phyloP scores from a whole-genome alignment of 179 eudicot species.

The Silene vulgaris region DNA sequence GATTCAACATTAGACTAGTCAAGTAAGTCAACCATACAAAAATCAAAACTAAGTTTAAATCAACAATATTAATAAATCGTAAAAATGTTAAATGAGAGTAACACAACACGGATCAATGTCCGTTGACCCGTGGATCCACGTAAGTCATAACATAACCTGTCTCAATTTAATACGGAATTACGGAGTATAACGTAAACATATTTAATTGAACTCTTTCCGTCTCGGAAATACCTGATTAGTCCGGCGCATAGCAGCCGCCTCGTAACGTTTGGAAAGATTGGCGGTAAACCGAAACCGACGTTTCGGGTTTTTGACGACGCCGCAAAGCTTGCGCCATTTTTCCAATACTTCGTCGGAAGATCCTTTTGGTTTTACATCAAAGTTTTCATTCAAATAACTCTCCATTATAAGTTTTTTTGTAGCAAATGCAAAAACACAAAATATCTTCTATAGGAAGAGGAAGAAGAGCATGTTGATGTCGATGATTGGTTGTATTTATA shows the following conservation, averaged over 20 bases:
- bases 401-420: slow-evolving; percentile 16
- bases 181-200: too few relatives aligned
- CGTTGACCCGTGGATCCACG: background rate
- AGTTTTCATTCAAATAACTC: slow-evolving; percentile 52
- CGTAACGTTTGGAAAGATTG: slow-evolving; percentile 69
- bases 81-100: too few relatives aligned
- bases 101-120: too few relatives aligned
- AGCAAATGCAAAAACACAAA: background rate
- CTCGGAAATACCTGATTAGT: slow-evolving; percentile 58
- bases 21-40: too few relatives aligned
- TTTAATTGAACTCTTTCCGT: too few relatives aligned
- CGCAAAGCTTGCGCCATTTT: slow-evolving; percentile 66
- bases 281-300: slow-evolving; percentile 85
- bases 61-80: background rate
- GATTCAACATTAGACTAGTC: background rate
- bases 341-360: slow-evolving; percentile 61
- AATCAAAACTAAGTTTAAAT: too few relatives aligned
- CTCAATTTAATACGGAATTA: too few relatives aligned
- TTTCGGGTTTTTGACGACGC: slow-evolving; percentile 79
- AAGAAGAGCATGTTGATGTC: background rate
- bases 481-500: background rate
- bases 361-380: slow-evolving; percentile 64
- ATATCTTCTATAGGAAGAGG: background rate
- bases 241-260: slow-evolving; percentile 94
- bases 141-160: background rate